These are phyloP conservation scores for Inga oerstediana DNA, from an alignment of 306 rosid species.

Conservation along the genomic window DNA sequence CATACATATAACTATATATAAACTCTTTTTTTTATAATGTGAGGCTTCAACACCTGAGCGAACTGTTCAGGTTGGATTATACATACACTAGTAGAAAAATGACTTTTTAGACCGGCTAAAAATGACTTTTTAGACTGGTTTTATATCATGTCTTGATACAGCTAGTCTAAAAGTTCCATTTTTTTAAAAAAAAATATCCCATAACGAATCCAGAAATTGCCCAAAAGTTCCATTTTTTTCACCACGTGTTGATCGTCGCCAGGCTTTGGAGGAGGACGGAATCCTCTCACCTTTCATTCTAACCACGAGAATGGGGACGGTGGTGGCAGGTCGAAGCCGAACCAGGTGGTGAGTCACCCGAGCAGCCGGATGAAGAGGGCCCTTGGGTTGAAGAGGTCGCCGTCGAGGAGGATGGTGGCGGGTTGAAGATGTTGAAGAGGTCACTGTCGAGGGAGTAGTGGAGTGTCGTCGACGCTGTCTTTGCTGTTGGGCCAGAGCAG, in stretches of 20 bases:
- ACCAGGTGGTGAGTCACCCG: conserved; percentile 68
- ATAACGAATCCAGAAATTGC: too few relatives aligned
- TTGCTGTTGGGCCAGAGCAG: conserved; percentile 40
- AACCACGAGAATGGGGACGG: conserved; percentile 17
- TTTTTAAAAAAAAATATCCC: too few relatives aligned
- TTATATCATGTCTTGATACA: too few relatives aligned
- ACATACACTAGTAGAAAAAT: too few relatives aligned
- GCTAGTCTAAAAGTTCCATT: too few relatives aligned
- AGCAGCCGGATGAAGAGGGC: conserved; percentile 76
- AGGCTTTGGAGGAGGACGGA: conserved; percentile 80
- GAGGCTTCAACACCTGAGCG: too few relatives aligned
- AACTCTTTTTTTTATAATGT: too few relatives aligned
- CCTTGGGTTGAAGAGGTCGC: conserved; percentile 83
- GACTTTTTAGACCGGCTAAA: too few relatives aligned
- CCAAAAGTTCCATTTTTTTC: conserved; percentile 52
- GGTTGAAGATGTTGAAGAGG: neutral
- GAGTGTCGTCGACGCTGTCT: conserved; percentile 47
- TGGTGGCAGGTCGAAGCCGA: conserved; percentile 16
- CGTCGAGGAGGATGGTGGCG: conserved; percentile 76
- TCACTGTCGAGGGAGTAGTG: conserved; percentile 24
- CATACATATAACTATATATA: too few relatives aligned
- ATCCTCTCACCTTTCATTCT: conserved; percentile 54
- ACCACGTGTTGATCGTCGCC: conserved; percentile 80
- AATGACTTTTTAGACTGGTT: too few relatives aligned
- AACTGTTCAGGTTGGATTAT: too few relatives aligned